A percentile compares a stretch with the other conserved stretches of the same genome.
Evolutionary conservation across 257 asterid species (phyloP).

Genomic region (Scutellaria minor): DNA sequence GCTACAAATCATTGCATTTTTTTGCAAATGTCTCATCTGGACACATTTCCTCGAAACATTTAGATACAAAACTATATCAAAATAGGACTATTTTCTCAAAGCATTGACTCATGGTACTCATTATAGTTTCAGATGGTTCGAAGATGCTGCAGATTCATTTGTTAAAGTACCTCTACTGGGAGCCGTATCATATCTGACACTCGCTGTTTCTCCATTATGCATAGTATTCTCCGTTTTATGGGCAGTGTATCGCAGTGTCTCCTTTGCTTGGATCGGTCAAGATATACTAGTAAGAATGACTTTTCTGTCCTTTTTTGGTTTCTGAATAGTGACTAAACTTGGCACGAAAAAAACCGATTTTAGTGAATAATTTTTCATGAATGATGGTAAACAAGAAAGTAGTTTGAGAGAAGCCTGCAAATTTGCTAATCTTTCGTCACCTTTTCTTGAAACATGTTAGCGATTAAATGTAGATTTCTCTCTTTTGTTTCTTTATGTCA

Average conservation of each 20-base stretch:
- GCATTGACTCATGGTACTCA: conserved; percentile 40
- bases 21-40: too few species aligned
- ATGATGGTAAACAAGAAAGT: background rate
- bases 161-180: conserved; percentile 83
- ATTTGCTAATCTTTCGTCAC: background rate
- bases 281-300: conserved; percentile 82
- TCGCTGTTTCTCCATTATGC: conserved; percentile 92
- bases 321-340: background rate
- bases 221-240: conserved; percentile 73
- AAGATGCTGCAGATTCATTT: conserved; percentile 67
- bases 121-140: conserved; percentile 93
- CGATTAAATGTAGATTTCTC: background rate
- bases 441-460: background rate
- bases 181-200: conserved; percentile 80
- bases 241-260: conserved; percentile 51
- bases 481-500: background rate
- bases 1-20: background rate
- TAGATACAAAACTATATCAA: background rate
- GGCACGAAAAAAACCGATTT: background rate
- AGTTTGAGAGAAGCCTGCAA: background rate
- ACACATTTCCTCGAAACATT: background rate
- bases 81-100: conserved; percentile 28
- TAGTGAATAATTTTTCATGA: background rate
- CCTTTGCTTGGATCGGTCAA: conserved; percentile 97
- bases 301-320: background rate